A percentile compares a stretch with the other conserved stretches of the same genome.
These are phyloP conservation scores for Hygrocybe punicea DNA, from an alignment of 768 basidiomycete species.

Conservation along the genomic window DNA sequence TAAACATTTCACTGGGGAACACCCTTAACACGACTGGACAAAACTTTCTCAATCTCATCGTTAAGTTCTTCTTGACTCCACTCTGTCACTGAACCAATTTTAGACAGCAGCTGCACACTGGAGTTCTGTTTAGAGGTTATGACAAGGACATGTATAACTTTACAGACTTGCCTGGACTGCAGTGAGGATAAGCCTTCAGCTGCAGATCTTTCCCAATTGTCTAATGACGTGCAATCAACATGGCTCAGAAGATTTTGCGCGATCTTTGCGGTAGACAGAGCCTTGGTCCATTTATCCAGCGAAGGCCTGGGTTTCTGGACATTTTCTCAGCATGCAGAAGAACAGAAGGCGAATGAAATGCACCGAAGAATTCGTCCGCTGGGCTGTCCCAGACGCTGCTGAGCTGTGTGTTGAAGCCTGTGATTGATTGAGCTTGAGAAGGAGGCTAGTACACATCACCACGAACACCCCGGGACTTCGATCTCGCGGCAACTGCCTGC, in stretches of 20 bases:
- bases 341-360: slow-evolving; percentile 2
- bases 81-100: slow-evolving; percentile 5
- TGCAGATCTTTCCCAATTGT: slow-evolving; percentile 2
- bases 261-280: neutral
- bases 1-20: neutral
- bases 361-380: neutral
- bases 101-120: slow-evolving; percentile 3
- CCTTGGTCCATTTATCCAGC: slow-evolving; percentile 4
- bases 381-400: neutral
- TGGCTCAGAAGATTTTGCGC: slow-evolving; percentile 3
- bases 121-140: neutral
- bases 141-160: neutral
- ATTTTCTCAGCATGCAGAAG: neutral
- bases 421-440: neutral
- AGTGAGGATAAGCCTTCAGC: neutral
- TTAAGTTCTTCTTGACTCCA: slow-evolving; percentile 3
- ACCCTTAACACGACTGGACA: slow-evolving; percentile 4
- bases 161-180: slow-evolving; percentile 1
- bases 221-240: neutral
- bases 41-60: slow-evolving; percentile 5
- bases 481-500: neutral
- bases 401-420: slow-evolving; percentile 1
- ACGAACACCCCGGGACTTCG: neutral
- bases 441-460: slow-evolving; percentile 6
- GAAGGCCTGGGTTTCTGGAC: slow-evolving; percentile 4